Conservation (phyloP, 495 filamentous ascomycete species). For the Lasiosphaeria miniovina region DNA sequence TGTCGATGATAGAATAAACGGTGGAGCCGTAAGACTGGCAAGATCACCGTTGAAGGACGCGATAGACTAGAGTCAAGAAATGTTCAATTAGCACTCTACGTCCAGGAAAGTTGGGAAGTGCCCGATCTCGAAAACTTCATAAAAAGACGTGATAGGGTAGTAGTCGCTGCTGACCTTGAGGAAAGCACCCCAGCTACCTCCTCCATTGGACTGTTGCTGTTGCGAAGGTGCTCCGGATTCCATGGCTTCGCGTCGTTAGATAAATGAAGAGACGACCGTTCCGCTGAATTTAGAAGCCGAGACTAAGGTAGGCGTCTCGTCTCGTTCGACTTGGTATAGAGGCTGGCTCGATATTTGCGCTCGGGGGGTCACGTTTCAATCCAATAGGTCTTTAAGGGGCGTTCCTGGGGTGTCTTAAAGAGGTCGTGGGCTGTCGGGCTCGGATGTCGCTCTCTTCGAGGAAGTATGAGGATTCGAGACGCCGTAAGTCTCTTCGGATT, state of each 20-base stretch:
- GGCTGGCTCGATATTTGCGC: too few species aligned
- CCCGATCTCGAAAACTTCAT: background rate
- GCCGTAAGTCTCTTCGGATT: too few species aligned
- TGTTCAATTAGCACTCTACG: background rate
- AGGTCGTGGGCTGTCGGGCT: too few species aligned
- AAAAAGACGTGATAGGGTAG: background rate
- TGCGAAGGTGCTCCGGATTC: constrained; percentile 21
- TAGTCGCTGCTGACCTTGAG: constrained; percentile 42
- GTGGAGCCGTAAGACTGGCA: constrained; percentile 87
- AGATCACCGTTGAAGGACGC: constrained; percentile 96
- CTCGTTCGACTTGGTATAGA: too few species aligned
- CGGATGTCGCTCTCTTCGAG: too few species aligned
- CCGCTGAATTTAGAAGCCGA: too few species aligned
- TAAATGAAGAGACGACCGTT: background rate
- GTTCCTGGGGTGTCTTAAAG: too few species aligned
- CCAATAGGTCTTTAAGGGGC: too few species aligned
- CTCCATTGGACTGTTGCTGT: constrained; percentile 38
- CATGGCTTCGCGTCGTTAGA: constrained; percentile 11
- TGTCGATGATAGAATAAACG: constrained; percentile 90
- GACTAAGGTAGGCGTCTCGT: too few species aligned
- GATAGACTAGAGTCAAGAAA: constrained; percentile 61
- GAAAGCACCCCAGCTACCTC: constrained; percentile 48
- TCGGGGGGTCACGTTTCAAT: too few species aligned
- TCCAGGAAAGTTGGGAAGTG: background rate
- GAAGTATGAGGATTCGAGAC: too few species aligned